Conservation (phyloP, 306 rosid species). For the Lathyrus aphaca region DNA sequence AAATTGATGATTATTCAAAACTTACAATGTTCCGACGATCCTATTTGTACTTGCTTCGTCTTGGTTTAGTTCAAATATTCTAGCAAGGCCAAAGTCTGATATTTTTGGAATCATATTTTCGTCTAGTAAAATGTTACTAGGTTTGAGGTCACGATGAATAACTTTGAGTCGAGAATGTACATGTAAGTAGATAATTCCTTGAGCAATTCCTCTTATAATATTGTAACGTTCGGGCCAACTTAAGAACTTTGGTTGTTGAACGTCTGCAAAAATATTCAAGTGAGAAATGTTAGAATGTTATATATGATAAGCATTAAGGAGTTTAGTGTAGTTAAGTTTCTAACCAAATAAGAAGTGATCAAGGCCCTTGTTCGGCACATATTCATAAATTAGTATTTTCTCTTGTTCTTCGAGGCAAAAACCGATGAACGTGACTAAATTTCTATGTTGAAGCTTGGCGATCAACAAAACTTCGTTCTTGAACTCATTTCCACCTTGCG, state of each 20-base stretch:
- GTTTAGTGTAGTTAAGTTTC: background rate
- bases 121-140: slow-evolving; percentile 27
- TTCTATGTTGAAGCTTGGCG: slow-evolving; percentile 28
- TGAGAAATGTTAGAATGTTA: background rate
- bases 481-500: slow-evolving; percentile 27
- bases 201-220: slow-evolving; percentile 22
- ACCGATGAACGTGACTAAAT: slow-evolving; percentile 15
- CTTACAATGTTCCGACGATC: slow-evolving; percentile 28
- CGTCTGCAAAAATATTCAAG: slow-evolving; percentile 4
- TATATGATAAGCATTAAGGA: background rate
- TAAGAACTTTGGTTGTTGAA: background rate
- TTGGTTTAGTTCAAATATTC: slow-evolving; percentile 29
- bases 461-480: slow-evolving; percentile 17
- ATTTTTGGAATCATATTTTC: slow-evolving; percentile 33
- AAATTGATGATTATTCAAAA: background rate
- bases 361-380: slow-evolving; percentile 20
- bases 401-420: slow-evolving; percentile 15
- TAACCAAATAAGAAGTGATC: slow-evolving; percentile 26
- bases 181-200: slow-evolving; percentile 27
- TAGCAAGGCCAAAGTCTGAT: slow-evolving; percentile 28
- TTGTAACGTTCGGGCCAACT: slow-evolving; percentile 22
- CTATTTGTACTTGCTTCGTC: slow-evolving; percentile 13
- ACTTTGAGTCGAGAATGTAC: slow-evolving; percentile 33
- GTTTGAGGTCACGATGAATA: slow-evolving; percentile 27
- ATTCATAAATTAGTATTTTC: slow-evolving; percentile 22